These are phyloP conservation scores for Acanthamoeba culbertsoni DNA, from an alignment of 208 protist genomes.

Conservation along the genomic window DNA sequence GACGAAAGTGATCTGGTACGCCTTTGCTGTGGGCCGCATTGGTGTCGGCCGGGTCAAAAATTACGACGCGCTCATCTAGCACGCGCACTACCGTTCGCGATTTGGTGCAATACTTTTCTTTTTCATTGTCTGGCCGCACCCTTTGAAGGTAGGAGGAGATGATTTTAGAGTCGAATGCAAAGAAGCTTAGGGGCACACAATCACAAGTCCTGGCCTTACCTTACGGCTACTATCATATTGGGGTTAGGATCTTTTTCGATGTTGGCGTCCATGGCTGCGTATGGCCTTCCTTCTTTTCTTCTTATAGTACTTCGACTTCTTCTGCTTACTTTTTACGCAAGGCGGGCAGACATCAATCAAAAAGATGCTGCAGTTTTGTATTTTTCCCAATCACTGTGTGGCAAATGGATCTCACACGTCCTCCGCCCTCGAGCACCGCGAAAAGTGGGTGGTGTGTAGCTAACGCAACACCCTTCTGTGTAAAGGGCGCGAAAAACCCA, in stretches of 20 bases:
- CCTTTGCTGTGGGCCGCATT: slow-evolving; percentile 4
- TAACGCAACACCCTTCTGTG: too few species aligned
- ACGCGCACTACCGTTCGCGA: slow-evolving; percentile 44
- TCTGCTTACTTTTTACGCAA: too few species aligned
- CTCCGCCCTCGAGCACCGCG: too few species aligned
- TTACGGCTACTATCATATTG: slow-evolving; percentile 38
- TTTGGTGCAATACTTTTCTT: slow-evolving; percentile 30
- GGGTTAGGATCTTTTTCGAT: slow-evolving; percentile 40
- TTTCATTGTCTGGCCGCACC: slow-evolving; percentile 46
- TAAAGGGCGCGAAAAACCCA: too few species aligned
- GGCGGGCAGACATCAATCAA: too few species aligned
- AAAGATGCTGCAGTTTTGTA: too few species aligned
- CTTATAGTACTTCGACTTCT: not conserved
- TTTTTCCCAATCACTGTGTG: too few species aligned
- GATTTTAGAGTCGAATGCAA: not conserved
- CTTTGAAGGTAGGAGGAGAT: not conserved
- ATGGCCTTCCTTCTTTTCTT: not conserved
- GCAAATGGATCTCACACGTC: too few species aligned
- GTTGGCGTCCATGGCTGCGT: not conserved
- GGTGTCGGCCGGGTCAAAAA: slow-evolving; percentile 48
- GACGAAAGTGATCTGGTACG: slow-evolving; percentile 37
- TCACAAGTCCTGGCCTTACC: not conserved
- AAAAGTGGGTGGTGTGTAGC: too few species aligned
- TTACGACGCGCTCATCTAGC: slow-evolving; percentile 47
- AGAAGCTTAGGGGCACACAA: too few species aligned